These are phyloP conservation scores for Botrytis byssoidea DNA, from an alignment of 2,329 filamentous ascomycete genomes.

Conservation along the genomic window DNA sequence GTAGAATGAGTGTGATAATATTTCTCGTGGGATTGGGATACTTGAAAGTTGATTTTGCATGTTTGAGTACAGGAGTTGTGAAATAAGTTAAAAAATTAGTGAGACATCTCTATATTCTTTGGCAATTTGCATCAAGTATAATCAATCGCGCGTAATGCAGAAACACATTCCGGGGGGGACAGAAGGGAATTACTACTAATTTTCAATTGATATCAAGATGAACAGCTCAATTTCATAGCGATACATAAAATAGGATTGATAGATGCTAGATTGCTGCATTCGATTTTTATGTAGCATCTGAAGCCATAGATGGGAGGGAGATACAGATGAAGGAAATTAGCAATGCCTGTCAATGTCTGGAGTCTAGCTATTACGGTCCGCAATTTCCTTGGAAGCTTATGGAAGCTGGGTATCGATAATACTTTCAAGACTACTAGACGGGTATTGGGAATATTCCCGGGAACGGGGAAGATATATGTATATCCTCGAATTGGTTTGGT, in stretches of 20 bases:
- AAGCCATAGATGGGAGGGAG: too few species aligned
- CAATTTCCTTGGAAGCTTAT: too few species aligned
- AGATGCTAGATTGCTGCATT: not conserved
- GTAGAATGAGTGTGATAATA: not conserved
- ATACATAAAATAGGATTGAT: not conserved
- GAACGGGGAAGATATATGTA: not conserved
- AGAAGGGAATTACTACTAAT: not conserved
- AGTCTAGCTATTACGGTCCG: not conserved
- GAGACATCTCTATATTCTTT: not conserved
- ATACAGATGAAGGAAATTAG: too few species aligned
- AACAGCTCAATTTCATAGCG: not conserved
- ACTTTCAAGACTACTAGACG: too few species aligned
- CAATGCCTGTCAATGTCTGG: not conserved
- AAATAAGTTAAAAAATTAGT: not conserved
- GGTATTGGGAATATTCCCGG: not conserved
- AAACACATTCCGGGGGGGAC: not conserved
- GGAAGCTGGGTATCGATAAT: not conserved
- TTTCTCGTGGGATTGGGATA: not conserved
- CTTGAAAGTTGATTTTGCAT: not conserved
- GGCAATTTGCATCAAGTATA: not conserved
- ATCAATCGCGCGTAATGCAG: not conserved
- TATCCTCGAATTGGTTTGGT: not conserved
- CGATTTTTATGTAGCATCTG: not conserved
- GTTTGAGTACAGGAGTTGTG: not conserved
- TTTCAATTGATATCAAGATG: not conserved